Evolutionary conservation across 169 alveolate genomes (phyloP), one percentile per base, ranked within the genome.

Genomic region (Eimeria zaria): DNA sequence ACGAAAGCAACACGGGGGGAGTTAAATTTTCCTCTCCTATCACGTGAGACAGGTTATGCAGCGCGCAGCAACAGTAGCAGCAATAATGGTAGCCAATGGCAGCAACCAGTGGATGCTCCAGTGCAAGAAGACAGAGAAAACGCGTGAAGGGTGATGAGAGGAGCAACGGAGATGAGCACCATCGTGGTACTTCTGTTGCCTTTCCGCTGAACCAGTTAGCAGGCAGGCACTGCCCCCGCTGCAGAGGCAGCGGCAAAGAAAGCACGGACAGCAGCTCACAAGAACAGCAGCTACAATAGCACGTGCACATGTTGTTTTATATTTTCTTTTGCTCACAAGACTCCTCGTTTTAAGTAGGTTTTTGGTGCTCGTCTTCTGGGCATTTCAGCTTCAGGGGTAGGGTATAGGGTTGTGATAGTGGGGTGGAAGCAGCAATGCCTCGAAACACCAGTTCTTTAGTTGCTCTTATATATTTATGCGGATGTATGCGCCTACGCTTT

Each of bases 1-100:
- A 24, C 87, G 87, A n/a, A 22, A 41, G 64, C 55, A 76, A 41
- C 60, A 20, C 14, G 62, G 36, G 62, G 87, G 9, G 20, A 24
- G 44, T 22, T 41, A 24, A 48, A 46, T 44, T 7, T n/a, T 8
- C 60, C 20, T 48, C 22, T 27, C 7, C 41, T 46, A 14, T 48
- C 64, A 24, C 39, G 85, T 20, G 41, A 76, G 60, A 27, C 87
- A 76, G 87, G 55, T 76, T 76, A 20, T 76, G 41, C 51, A 33
- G 80, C 1, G 80, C 80, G 51, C n/a, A 33, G 51, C 80, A 30
- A 51, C 46, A 69, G 20, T 48, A 33, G 48, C 48, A 69, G 78
- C 48, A 69, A 24, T 48, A 24, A 18, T 14, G 7, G 41, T 39
- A 60, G 3, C 18, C 74, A n/a, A n/a, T 64, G 36, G 41, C 74